Conservation (phyloP, 2,329 filamentous ascomycete species). For the Colletotrichum higginsianum region DNA sequence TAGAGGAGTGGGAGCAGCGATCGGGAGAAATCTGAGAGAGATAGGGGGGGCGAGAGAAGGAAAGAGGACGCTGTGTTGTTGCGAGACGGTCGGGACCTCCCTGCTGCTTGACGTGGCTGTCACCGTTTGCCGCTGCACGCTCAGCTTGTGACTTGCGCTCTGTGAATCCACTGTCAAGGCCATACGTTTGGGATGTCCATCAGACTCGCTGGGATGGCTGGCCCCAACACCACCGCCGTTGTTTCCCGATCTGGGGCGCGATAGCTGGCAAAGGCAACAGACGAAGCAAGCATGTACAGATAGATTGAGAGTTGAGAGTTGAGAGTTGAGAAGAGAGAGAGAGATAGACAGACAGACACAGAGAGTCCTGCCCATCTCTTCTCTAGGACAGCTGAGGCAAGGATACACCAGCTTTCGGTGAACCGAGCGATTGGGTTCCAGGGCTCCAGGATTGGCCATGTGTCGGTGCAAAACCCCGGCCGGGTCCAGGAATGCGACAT, state of each 20-base stretch:
- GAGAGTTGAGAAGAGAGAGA: too few species aligned
- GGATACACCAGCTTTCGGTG: background rate
- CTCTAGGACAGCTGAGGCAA: background rate
- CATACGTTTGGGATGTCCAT: background rate
- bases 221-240: background rate
- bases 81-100: conserved; percentile 22
- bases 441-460: background rate
- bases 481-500: background rate
- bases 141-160: background rate
- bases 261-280: background rate
- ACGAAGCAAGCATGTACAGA: background rate
- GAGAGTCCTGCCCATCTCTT: background rate
- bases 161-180: background rate
- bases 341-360: too few species aligned
- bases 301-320: background rate
- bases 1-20: background rate
- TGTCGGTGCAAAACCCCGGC: too few species aligned
- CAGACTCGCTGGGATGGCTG: background rate
- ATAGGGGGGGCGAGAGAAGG: background rate
- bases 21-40: background rate
- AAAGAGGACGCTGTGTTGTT: background rate
- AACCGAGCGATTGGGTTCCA: conserved; percentile 3
- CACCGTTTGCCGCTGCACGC: conserved; percentile 29
- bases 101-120: conserved; percentile 16
- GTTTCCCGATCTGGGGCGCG: background rate